Percentiles rank a stretch among this genome's conserved stretches.
Evolutionary conservation across 768 basidiomycete genomes (phyloP).

Genomic region (Rhodotorula paludigena): DNA sequence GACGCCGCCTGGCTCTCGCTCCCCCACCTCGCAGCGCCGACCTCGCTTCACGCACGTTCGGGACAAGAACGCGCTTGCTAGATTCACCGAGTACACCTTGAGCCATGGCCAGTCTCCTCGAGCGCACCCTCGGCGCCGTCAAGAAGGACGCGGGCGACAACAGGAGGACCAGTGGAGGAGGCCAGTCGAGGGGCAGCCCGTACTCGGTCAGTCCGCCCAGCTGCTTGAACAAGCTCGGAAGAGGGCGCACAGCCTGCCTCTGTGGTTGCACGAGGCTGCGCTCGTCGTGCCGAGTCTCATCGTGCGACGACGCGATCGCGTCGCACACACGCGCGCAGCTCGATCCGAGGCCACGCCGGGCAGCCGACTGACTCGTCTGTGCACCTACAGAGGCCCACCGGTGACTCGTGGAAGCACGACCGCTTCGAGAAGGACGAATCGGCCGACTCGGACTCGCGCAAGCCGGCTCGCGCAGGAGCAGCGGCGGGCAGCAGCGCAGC

Average conservation of each 20-base stretch:
- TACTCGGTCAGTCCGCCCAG: not conserved
- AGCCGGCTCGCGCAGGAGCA: not conserved
- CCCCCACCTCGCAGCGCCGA: no score
- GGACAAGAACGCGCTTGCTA: no score
- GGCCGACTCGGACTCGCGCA: not conserved
- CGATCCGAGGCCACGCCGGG: not conserved
- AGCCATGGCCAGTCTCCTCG: constrained; percentile 6
- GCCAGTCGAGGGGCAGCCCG: not conserved
- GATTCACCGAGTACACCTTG: no score
- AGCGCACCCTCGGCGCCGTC: constrained; percentile 8
- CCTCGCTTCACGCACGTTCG: no score
- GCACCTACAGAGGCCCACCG: constrained; percentile 3
- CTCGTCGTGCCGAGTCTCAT: not conserved
- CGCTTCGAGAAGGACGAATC: constrained; percentile 4
- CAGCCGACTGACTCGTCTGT: not conserved
- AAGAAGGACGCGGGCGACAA: not conserved
- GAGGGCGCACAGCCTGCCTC: not conserved
- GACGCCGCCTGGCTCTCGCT: no score
- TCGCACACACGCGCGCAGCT: no score
- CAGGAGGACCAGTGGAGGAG: not conserved
- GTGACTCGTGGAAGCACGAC: constrained; percentile 33
- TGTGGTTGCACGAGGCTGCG: no score
- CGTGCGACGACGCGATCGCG: not conserved
- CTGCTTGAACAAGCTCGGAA: not conserved
- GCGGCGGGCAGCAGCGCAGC: not conserved